These are phyloP conservation scores for Bondarzewia mesenterica DNA, from an alignment of 1,284 basidiomycete species.

Conservation along the genomic window DNA sequence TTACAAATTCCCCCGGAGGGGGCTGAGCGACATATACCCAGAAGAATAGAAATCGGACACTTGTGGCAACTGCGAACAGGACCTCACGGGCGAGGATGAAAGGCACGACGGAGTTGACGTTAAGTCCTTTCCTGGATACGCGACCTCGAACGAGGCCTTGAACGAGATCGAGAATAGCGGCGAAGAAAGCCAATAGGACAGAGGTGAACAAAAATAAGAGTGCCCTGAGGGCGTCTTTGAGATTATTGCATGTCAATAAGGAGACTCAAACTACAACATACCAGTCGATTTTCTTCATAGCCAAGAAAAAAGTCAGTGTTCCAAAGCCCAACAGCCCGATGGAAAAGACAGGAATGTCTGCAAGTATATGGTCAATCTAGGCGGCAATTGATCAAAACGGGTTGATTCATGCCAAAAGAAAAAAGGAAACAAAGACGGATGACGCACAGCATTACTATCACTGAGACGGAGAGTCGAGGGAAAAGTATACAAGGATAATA, in stretches of 20 bases:
- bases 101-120: conserved; percentile 15
- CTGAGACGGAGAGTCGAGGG: conserved; percentile 14
- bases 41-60: conserved; percentile 56
- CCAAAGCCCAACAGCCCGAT: conserved; percentile 60
- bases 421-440: neutral
- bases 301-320: conserved; percentile 52
- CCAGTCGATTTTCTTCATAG: conserved; percentile 49
- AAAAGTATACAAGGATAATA: conserved; percentile 8
- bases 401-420: conserved; percentile 5
- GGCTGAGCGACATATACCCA: conserved; percentile 58
- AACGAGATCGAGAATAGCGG: conserved; percentile 58
- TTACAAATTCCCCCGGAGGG: conserved; percentile 34
- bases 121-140: conserved; percentile 12
- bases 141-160: conserved; percentile 40
- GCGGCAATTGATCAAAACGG: neutral
- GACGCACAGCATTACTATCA: conserved; percentile 17
- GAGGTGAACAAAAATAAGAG: conserved; percentile 48
- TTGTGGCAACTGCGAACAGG: conserved; percentile 46
- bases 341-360: conserved; percentile 61
- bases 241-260: conserved; percentile 1
- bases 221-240: conserved; percentile 28
- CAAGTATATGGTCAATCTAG: conserved; percentile 30
- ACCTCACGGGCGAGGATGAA: conserved; percentile 52
- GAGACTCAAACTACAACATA: conserved; percentile 26
- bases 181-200: conserved; percentile 49